phyloP scores from a whole-genome alignment of 2,329 filamentous ascomycete species.

The Colletotrichum orchidophilum region DNA sequence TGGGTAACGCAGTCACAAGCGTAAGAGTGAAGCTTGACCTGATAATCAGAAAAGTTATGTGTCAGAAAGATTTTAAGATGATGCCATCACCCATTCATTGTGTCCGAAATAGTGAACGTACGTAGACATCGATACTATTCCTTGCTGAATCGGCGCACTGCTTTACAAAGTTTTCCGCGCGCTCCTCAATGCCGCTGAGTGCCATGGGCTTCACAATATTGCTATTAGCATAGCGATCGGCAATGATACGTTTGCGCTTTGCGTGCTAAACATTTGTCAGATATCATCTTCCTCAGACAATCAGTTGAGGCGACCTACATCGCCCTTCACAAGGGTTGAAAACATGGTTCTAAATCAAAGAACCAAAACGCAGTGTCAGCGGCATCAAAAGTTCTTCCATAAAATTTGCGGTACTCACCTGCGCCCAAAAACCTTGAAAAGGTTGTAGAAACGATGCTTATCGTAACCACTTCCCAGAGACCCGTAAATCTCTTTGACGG shows the following conservation, averaged over 20 bases:
- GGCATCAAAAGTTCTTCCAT: not conserved
- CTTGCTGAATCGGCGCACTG: constrained; percentile 57
- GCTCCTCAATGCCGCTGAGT: constrained; percentile 64
- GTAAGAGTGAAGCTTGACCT: constrained; percentile 65
- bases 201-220: constrained; percentile 68
- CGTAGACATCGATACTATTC: constrained; percentile 68
- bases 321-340: constrained; percentile 62
- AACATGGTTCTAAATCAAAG: constrained; percentile 64
- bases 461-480: constrained; percentile 71
- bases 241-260: constrained; percentile 69
- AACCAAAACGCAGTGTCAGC: not conserved
- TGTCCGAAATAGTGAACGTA: constrained; percentile 42
- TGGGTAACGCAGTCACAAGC: constrained; percentile 76
- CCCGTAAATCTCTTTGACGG: constrained; percentile 70
- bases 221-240: constrained; percentile 74
- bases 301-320: constrained; percentile 47
- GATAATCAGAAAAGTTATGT: too few species aligned
- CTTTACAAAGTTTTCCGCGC: constrained; percentile 64
- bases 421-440: constrained; percentile 66
- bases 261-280: constrained; percentile 59
- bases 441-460: constrained; percentile 70
- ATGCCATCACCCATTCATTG: not conserved
- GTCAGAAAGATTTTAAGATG: not conserved
- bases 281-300: not conserved
- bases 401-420: constrained; percentile 49